Conservation (phyloP, 2,329 filamentous ascomycete species). For the Hypoxylon sp. region DNA sequence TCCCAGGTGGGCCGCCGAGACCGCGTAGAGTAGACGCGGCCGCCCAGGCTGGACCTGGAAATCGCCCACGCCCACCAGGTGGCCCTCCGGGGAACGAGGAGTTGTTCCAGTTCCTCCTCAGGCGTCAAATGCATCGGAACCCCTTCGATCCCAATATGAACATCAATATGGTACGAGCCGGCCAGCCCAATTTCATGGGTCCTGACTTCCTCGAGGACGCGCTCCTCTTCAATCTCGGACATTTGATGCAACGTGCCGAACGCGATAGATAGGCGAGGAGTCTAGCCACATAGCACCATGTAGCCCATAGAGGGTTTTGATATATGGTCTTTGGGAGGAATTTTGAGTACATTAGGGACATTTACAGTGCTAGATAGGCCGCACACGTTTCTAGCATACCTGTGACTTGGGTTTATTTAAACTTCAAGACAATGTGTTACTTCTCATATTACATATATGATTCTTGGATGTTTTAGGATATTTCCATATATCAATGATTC, state of each 20-base stretch:
- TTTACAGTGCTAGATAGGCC: not conserved
- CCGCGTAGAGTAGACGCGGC: slow-evolving; percentile 1
- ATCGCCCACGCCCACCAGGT: slow-evolving; percentile 8
- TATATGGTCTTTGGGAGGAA: not conserved
- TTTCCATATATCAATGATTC: not conserved
- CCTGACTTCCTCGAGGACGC: slow-evolving; percentile 30
- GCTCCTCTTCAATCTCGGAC: slow-evolving; percentile 27
- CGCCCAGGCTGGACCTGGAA: slow-evolving; percentile 1
- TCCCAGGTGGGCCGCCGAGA: not conserved
- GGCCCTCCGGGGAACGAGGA: slow-evolving; percentile 5
- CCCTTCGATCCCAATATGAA: slow-evolving; percentile 19
- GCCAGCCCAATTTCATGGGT: not conserved
- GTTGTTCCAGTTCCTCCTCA: slow-evolving; percentile 15
- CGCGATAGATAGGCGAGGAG: slow-evolving; percentile 4
- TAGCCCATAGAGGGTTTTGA: not conserved
- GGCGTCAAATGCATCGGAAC: slow-evolving; percentile 16
- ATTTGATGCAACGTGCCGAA: slow-evolving; percentile 26
- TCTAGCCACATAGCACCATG: not conserved
- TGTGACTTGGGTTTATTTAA: not conserved
- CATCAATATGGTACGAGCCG: slow-evolving; percentile 8
- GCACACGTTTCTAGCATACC: not conserved
- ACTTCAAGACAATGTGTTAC: not conserved
- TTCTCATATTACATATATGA: not conserved
- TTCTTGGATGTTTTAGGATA: not conserved
- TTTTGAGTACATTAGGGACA: not conserved